Evolutionary conservation across 2,329 filamentous ascomycete genomes (phyloP), one percentile per base, ranked within the genome.

Genomic region (Aspergillus awamori): DNA sequence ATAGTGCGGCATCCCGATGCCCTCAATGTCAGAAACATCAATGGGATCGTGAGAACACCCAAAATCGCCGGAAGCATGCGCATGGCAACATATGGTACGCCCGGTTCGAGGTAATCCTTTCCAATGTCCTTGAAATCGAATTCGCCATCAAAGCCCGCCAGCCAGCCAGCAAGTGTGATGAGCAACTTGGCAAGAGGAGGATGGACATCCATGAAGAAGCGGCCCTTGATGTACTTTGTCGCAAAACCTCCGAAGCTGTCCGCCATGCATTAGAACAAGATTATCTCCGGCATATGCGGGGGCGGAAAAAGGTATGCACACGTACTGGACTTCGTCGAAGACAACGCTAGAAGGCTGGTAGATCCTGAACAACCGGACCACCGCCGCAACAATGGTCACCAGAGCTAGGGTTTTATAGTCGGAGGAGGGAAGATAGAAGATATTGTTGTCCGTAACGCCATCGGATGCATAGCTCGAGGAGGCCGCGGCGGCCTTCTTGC

Each of bases 181-280:
- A 99, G 88, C 75, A 99, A 87, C 83, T 99, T 99, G 67, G 95
- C 95, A 63, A 99, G 85, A 49, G 95, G 95, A 33, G 95, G 95
- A 76, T 99, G 95, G n/a, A 99, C 95, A 76, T 99, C 95, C 95
- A 99, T 99, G 79, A 99, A 99, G 86, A 99, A 99, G 76, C 86
- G 90, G 73, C 95, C 95, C 84, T 99, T 98, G 85, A 99, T 98
- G 79, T 99, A 99, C 80, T 99, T 99, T 70, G 91, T 92, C 67
- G 95, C 95, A 76, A 99, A 99, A 53, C 95, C 95, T 77, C 95
- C 95, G 77, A 99, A 99, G 80, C 93, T 97, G 72, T 67, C 65
- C 53, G 60, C 30, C 58, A 38, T 28, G 51, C 17, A 36, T 66
- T 59, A 65, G 61, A 48, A 36, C 38, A 36, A 43, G 20, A 11